Base-by-base conservation (phyloP, 148 eudicot genomes). In the Rhododendron simsii region DNA sequence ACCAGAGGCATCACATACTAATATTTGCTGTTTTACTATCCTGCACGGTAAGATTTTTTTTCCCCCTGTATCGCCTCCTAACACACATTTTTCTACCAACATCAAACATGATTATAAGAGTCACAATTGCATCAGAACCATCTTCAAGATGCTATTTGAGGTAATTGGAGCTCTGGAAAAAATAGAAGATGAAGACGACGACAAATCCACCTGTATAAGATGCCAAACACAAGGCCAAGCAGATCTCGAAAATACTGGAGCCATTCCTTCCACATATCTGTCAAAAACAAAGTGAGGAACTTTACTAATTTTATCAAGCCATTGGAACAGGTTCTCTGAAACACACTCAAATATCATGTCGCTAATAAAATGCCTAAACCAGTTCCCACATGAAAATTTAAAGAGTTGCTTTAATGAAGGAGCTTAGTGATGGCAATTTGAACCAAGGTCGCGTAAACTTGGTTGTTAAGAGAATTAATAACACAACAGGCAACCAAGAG, bases 211-310 rank as follows among this genome's bases (percentile, higher is more conserved):
- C 99, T 98, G 99, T 87, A 98, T 98, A 82, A 98, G 95, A 91
- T 97, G 98, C 99, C 99, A 97, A 39, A 96, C 86, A 91, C 99
- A 97, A 87, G 85, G 91, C 99, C 99, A 97, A 69, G 99, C 98
- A 87, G 98, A 90, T 91, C 93, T 93, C 35, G 98, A 97, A 90
- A 97, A 97, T 44, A 95, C 99, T 69, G 99, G 99, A 83, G 99
- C 99, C 99, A 97, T 97, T 67, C 99, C 99, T 92, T 98, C 99
- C 85, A 98, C 99, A 91, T 90, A 90, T 41, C 92, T 88, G 39
- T 26, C 61, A 26, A 23, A 50, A 83, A 2, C 16, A 39, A 63
- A 82, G 71, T 8, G 10, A 65, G 30, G 71, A 65, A 23, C 28
- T 65, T 69, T 4, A 69, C 35, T 4, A 3, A 4, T 75, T 82